Base-by-base conservation (phyloP, 345 rosid genomes). In the Tarenaya hassleriana region DNA sequence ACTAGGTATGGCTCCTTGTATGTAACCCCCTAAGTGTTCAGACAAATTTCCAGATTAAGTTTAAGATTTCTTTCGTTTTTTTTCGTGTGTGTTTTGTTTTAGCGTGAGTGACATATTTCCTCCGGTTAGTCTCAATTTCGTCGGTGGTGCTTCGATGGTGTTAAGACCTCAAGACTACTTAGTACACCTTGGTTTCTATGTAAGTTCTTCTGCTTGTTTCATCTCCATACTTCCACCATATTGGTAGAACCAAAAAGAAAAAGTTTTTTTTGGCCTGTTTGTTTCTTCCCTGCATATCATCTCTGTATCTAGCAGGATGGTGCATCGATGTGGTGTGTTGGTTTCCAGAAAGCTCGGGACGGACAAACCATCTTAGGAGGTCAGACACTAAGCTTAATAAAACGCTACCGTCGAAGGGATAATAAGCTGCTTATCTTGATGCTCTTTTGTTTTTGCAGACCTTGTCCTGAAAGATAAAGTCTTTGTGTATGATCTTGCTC, bases 381-480 rank as follows among this genome's bases (percentile, higher is more conserved):
- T 88, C 34, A 52, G 79, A 55, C 44, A 15, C 20, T 47, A 15
- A 42, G 46, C 41, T 41, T 53, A 5, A 16, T 9, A 38, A 49
- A 34, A 16, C 0, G n/a, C n/a, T n/a, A n/a, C n/a, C n/a, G n/a
- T n/a, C n/a, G n/a, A n/a, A n/a, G n/a, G n/a, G n/a, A n/a, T n/a
- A n/a, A n/a, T n/a, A n/a, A 24, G 8, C 35, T 27, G 37, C 29
- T 32, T 43, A 41, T 24, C 15, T 37, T 34, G n/a, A n/a, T 33
- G 1, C 20, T 35, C 10, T 51, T 47, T 31, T 42, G 34, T 44
- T 61, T 59, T 54, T 72, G 81, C 85, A 92, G 99, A 92, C 76
- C 86, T 92, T 57, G 83, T 83, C 43, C 81, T 92, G 6, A 88
- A 83, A 67, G 95, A 92, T 74, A 92, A 92, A 72, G 83, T 92